These are phyloP conservation scores for Ogataea wickerhamii DNA, from an alignment of 805 yeast species.

Conservation along the genomic window DNA sequence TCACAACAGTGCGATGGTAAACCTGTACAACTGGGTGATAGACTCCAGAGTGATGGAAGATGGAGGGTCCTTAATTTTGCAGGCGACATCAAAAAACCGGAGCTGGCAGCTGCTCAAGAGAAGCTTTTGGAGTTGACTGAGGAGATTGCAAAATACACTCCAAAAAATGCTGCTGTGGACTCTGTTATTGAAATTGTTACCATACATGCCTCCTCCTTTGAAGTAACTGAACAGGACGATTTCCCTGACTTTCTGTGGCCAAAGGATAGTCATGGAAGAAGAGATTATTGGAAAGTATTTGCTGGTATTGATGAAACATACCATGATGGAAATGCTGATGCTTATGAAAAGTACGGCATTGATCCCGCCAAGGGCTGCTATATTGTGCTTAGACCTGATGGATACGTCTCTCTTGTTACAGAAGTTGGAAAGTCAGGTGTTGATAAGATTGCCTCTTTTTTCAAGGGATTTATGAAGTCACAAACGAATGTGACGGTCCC, in stretches of 20 bases:
- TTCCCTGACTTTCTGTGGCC: conserved; percentile 30
- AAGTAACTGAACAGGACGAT: conserved; percentile 23
- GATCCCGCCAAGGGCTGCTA: conserved; percentile 25
- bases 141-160: conserved; percentile 24
- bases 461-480: conserved; percentile 16
- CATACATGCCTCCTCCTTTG: conserved; percentile 23
- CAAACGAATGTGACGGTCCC: conserved; percentile 9
- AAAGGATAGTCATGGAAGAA: conserved; percentile 20
- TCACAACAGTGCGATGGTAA: conserved; percentile 27
- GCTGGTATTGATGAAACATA: conserved; percentile 27
- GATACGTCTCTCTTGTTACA: conserved; percentile 29
- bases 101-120: conserved; percentile 6
- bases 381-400: conserved; percentile 33
- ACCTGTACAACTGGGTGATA: conserved; percentile 24
- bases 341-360: conserved; percentile 29
- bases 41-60: conserved; percentile 30
- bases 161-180: conserved; percentile 23
- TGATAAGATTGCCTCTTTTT: conserved; percentile 20
- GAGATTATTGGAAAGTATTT: conserved; percentile 30
- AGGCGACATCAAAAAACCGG: conserved; percentile 19
- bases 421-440: conserved; percentile 20
- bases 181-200: conserved; percentile 29
- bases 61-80: conserved; percentile 30
- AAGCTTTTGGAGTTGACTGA: conserved; percentile 11
- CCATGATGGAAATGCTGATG: conserved; percentile 29